A percentile compares a stretch with the other conserved stretches of the same genome.
These are phyloP conservation scores for Mucor racemosus DNA, from an alignment of 371 early-diverging fungal genomes.

Conservation along the genomic window DNA sequence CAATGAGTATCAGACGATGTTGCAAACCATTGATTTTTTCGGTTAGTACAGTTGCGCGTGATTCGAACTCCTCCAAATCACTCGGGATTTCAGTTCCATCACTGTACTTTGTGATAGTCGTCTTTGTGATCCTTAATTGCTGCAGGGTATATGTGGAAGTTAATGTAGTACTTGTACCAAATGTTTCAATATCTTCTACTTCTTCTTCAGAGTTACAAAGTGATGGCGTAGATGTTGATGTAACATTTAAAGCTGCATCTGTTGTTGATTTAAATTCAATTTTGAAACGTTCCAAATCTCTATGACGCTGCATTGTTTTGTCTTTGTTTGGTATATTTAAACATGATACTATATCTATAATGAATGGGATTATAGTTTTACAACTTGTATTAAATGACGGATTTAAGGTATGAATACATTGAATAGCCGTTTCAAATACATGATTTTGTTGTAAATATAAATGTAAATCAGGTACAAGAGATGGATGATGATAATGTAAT, in stretches of 20 bases:
- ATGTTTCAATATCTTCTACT: constrained; percentile 5
- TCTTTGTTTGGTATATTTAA: constrained; percentile 15
- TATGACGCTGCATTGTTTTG: constrained; percentile 18
- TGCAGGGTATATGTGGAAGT: constrained; percentile 45
- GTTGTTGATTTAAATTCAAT: constrained; percentile 5
- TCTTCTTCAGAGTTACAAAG: constrained; percentile 15
- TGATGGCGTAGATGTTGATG: constrained; percentile 10
- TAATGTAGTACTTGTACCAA: constrained; percentile 20
- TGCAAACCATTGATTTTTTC: constrained; percentile 43
- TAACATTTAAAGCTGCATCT: constrained; percentile 9
- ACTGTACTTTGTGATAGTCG: constrained; percentile 27
- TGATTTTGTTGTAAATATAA: constrained; percentile 7
- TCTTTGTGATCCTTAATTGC: constrained; percentile 43
- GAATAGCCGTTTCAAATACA: constrained; percentile 8
- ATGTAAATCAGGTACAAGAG: constrained; percentile 56
- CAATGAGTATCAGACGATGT: constrained; percentile 33
- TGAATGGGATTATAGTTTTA: background rate
- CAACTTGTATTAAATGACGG: background rate
- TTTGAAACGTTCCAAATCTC: constrained; percentile 31
- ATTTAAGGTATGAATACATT: background rate
- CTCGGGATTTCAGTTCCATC: constrained; percentile 31
- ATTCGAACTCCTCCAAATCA: constrained; percentile 36
- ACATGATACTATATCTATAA: constrained; percentile 1
- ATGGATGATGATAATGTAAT: constrained; percentile 68
- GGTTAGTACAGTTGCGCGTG: constrained; percentile 23